Evolutionary conservation across 2,329 filamentous ascomycete species (phyloP).

Genomic region (Pseudogymnoascus sp.): DNA sequence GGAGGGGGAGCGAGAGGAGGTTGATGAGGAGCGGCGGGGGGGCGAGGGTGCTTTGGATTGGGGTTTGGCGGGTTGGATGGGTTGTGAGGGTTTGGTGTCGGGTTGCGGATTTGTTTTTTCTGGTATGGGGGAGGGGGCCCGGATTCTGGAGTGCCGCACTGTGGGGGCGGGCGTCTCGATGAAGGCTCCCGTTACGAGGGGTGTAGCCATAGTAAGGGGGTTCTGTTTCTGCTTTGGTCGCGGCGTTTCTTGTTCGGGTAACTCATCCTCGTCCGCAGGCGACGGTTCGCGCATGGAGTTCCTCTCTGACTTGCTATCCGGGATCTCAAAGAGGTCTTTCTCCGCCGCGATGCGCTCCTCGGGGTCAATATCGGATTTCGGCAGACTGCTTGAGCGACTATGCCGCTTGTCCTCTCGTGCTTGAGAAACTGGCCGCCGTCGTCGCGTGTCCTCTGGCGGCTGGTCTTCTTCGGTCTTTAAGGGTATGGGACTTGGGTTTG

Average conservation of each 20-base stretch:
- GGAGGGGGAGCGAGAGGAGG: background rate
- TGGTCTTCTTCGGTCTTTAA: background rate
- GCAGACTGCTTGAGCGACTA: slow-evolving; percentile 13
- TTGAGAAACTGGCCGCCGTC: slow-evolving; percentile 10
- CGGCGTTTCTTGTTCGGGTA: slow-evolving; percentile 17
- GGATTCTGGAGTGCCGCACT: slow-evolving; percentile 28
- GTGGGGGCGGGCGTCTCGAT: slow-evolving; percentile 29
- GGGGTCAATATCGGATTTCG: slow-evolving; percentile 21
- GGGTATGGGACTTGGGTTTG: slow-evolving; percentile 11
- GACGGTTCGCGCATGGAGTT: slow-evolving; percentile 17
- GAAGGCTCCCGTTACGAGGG: slow-evolving; percentile 24
- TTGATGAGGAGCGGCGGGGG: background rate
- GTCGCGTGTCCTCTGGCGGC: slow-evolving; percentile 5
- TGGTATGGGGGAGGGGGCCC: background rate
- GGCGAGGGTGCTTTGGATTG: background rate
- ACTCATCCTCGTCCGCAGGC: slow-evolving; percentile 16
- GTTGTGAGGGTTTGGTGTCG: background rate
- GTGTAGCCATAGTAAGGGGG: slow-evolving; percentile 21
- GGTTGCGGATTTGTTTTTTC: background rate
- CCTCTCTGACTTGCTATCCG: slow-evolving; percentile 20
- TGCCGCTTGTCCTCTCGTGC: slow-evolving; percentile 13
- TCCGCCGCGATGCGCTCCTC: slow-evolving; percentile 23
- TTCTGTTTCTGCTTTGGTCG: slow-evolving; percentile 14
- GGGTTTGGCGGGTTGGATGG: background rate
- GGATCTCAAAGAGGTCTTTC: slow-evolving; percentile 21